Base-by-base conservation (phyloP, 1,284 basidiomycete genomes). In the Rhizoctonia solani region DNA sequence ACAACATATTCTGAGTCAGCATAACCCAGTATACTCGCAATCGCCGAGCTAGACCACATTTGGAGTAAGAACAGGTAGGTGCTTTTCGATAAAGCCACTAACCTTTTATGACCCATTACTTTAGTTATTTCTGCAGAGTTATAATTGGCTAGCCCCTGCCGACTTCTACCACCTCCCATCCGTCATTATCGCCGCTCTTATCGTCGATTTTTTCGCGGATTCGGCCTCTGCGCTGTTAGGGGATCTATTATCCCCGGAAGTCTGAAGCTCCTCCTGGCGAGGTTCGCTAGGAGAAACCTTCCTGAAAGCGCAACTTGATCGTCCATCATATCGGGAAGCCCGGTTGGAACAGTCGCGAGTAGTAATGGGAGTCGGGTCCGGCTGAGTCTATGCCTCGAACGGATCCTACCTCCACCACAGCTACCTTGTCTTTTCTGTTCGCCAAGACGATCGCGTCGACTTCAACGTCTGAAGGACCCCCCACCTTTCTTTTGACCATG, bases 1-100 rank as follows among this genome's bases (percentile, higher is more conserved):
- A 97, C 95, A 39, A 98, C 92, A 78, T 98, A 94, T 75, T 98
- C 95, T 37, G 93, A 93, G 75, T 98, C 96, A 19, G 91, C 92
- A 77, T 98, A 98, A 0, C 94, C 96, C 42, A 99, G 78, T 8
- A 94, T 75, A 70, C 88, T 85, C 14, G 88, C 81, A 47, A 98
- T 89, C 68, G 92, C 85, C 0, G 92, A 88, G 73, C 95, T 96
- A 74, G 4, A 14, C 30, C 39, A 53, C 67, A 61, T n/a, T 53
- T 32, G 27, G 27, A 16, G 6, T 14, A 3, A 37, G 2, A n/a
- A 49, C n/a, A 23, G 19, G 6, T 25, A 49, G 59, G 68, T 61
- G 32, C 68, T 67, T 52, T 71, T 50, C 27, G 5, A 50, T 65
- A 58, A 54, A 44, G 47, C 23, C 37, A 77, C 84, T 50, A 72